These are phyloP conservation scores for Cryomyces minteri DNA, from an alignment of 495 filamentous ascomycete species.

Conservation along the genomic window DNA sequence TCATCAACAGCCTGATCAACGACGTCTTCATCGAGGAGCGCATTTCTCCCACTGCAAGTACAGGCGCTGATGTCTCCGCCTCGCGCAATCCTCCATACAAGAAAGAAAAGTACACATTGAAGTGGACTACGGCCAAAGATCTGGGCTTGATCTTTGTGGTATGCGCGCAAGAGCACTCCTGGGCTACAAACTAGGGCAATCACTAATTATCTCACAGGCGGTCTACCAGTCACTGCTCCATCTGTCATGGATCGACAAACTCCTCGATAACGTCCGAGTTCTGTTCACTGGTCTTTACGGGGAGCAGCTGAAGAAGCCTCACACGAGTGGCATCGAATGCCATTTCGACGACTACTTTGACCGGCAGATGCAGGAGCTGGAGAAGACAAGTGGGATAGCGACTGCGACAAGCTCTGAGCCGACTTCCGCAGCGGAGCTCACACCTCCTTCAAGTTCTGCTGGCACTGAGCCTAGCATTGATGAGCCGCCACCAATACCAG, in stretches of 20 bases:
- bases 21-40: conserved; percentile 96
- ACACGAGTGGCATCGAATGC: conserved; percentile 56
- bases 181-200: background rate
- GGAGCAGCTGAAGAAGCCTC: conserved; percentile 63
- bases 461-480: conserved; percentile 17
- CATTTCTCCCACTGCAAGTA: conserved; percentile 39
- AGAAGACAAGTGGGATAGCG: conserved; percentile 30
- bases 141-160: conserved; percentile 92
- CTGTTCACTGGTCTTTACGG: conserved; percentile 80
- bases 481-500: conserved; percentile 35
- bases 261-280: conserved; percentile 81
- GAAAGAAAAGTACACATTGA: conserved; percentile 85
- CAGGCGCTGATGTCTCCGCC: conserved; percentile 36
- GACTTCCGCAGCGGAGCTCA: conserved; percentile 14
- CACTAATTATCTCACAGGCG: conserved; percentile 34
- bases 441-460: conserved; percentile 19
- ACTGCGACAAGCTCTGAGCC: conserved; percentile 16
- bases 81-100: conserved; percentile 54
- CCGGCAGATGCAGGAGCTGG: conserved; percentile 73
- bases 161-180: conserved; percentile 12
- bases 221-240: conserved; percentile 93
- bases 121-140: conserved; percentile 86
- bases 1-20: conserved; percentile 87
- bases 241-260: conserved; percentile 91
- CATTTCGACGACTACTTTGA: conserved; percentile 90